Evolutionary conservation across 2,329 filamentous ascomycete genomes (phyloP).

Genomic region (Trichophyton verrucosum): DNA sequence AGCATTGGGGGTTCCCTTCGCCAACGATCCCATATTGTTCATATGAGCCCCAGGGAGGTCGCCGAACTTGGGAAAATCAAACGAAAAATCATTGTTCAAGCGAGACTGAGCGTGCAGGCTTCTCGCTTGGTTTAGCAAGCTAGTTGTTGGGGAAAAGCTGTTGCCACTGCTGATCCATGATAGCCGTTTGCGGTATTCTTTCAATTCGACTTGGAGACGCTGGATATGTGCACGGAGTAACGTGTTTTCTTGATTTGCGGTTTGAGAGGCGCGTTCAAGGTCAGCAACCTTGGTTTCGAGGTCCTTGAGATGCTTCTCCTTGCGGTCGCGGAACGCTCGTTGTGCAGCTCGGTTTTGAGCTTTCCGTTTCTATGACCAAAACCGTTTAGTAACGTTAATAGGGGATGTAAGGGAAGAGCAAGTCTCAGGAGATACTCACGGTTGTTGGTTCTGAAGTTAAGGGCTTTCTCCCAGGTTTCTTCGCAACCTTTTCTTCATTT

Average conservation of each 20-base stretch:
- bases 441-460: constrained; percentile 90
- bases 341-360: constrained; percentile 90
- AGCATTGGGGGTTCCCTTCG: neutral
- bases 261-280: constrained; percentile 68
- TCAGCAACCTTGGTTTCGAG: constrained; percentile 46
- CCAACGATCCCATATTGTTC: constrained; percentile 25
- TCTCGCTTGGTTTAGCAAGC: constrained; percentile 33
- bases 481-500: constrained; percentile 70
- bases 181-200: constrained; percentile 80
- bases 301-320: constrained; percentile 59
- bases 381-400: constrained; percentile 13
- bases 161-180: constrained; percentile 45
- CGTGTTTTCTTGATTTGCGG: constrained; percentile 73
- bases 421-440: constrained; percentile 46
- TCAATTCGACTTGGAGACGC: constrained; percentile 69
- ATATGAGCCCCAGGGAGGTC: constrained; percentile 48
- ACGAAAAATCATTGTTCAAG: constrained; percentile 76
- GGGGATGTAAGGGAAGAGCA: neutral
- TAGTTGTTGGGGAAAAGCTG: constrained; percentile 36
- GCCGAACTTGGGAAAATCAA: constrained; percentile 93
- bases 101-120: constrained; percentile 43
- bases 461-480: constrained; percentile 94
- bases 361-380: constrained; percentile 45
- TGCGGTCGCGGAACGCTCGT: constrained; percentile 84
- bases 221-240: constrained; percentile 78